These are phyloP conservation scores for Chrysanthemum makinoi DNA, from an alignment of 129 eudicot species.

Conservation along the genomic window DNA sequence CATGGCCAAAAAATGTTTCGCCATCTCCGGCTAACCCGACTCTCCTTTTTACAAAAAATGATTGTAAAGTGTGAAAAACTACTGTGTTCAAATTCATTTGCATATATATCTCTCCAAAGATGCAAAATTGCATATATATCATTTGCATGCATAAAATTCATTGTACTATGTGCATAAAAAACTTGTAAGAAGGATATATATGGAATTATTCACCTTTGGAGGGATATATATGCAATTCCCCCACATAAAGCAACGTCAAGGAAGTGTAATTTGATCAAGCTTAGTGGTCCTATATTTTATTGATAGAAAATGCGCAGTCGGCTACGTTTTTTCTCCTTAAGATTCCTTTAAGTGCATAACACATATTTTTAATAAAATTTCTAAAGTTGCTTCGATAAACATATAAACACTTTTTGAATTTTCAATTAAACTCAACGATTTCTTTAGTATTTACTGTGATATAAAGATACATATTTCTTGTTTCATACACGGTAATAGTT, in stretches of 20 bases:
- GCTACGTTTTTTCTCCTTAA: conserved; percentile 22
- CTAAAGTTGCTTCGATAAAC: conserved; percentile 18
- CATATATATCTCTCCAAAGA: too few relatives aligned
- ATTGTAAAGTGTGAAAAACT: too few relatives aligned
- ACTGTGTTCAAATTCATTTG: too few relatives aligned
- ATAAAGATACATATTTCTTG: neutral
- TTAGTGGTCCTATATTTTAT: conserved; percentile 17
- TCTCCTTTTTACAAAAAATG: too few relatives aligned
- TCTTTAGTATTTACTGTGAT: neutral
- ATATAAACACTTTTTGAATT: conserved; percentile 3
- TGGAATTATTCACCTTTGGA: too few relatives aligned
- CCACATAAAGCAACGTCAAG: neutral
- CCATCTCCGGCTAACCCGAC: too few relatives aligned
- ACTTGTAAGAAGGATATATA: too few relatives aligned
- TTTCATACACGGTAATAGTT: neutral
- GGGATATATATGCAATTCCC: too few relatives aligned
- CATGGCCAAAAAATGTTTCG: neutral
- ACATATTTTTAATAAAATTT: conserved; percentile 1
- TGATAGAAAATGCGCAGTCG: conserved; percentile 13
- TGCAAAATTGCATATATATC: too few relatives aligned
- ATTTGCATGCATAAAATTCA: too few relatives aligned
- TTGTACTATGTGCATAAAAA: too few relatives aligned
- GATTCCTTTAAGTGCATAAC: conserved; percentile 19
- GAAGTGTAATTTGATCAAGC: conserved; percentile 10
- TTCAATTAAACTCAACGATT: conserved; percentile 10